Base-by-base conservation (phyloP, 2,329 filamentous ascomycete genomes). In the Colletotrichum somersetense region DNA sequence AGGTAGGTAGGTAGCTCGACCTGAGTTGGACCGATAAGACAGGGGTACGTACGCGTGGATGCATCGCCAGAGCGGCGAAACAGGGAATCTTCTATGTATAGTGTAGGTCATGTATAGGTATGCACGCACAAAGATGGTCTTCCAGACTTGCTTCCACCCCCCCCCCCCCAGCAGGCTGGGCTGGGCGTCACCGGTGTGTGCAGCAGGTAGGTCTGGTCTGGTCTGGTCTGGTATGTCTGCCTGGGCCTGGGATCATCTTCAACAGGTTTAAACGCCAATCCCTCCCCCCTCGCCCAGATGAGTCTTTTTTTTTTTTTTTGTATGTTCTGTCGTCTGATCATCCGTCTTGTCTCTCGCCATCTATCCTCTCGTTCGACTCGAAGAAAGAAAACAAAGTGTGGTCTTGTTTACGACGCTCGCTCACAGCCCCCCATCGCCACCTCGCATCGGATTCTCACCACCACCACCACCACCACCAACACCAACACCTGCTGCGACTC, bases 261-360 rank as follows among this genome's bases (percentile, higher is more conserved):
- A 65, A 72, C 61, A 65, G 70, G 70, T 72, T 72, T 72, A 72
- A 72, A 72, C 70, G 70, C 71, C 67, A 66, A 71, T 73, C 62
- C 52, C 67, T 63, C 71, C 58, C 67, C 52, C 67, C 58, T 73
- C 58, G 67, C 67, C 66, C 67, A 23, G 26, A 44, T 48, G 55
- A 18, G 38, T 66, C 26, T 57, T 16, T 30, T 4, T 30, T 30
- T 30, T 30, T 30, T 30, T 30, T 30, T 30, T 30, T 30, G 2
- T 4, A 30, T 16, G 57, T 38, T 38, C 38, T 57, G 33, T 63
- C 57, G 30, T 68, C 64, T 46, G 57, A 69, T 67, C 57, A 38
- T 56, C 57, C 57, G 46, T 71, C 66, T 57, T 57, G 55, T 71
- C 66, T 71, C 66, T 69, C 61, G 56, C 61, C 70, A 53, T 66